Evolutionary conservation across 2,329 filamentous ascomycete genomes (phyloP).

Genomic region (Passalora sequoiae): DNA sequence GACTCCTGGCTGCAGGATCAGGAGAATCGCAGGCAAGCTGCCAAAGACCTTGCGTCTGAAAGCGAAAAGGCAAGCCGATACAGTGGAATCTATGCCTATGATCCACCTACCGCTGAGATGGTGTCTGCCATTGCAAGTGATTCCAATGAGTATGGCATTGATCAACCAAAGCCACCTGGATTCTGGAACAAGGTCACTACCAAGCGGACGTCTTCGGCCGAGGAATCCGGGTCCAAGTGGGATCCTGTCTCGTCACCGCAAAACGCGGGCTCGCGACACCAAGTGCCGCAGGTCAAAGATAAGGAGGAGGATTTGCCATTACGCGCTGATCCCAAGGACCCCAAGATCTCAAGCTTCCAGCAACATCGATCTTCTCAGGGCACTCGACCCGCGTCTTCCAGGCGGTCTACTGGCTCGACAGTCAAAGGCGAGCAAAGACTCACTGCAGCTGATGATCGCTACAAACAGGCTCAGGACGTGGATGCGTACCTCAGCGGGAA

Average conservation of each 20-base stretch:
- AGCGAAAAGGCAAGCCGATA: constrained; percentile 1
- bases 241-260: not conserved
- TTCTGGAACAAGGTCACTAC: not conserved
- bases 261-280: not conserved
- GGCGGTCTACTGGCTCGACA: not conserved
- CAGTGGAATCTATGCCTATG: constrained; percentile 4
- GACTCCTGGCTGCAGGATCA: constrained; percentile 3
- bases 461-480: not conserved
- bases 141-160: constrained; percentile 1
- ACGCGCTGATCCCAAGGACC: not conserved
- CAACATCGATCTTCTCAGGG: constrained; percentile 1
- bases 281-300: not conserved
- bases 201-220: not conserved
- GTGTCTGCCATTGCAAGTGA: not conserved
- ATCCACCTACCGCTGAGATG: constrained; percentile 3
- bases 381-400: not conserved
- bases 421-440: not conserved
- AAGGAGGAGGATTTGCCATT: not conserved
- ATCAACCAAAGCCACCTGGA: not conserved
- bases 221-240: not conserved
- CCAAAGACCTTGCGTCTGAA: not conserved
- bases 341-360: constrained; percentile 1
- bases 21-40: not conserved
- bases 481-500: not conserved
- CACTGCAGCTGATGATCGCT: not conserved